phyloP scores from a whole-genome alignment of 2,329 filamentous ascomycete species.

The Penicillium sp. region DNA sequence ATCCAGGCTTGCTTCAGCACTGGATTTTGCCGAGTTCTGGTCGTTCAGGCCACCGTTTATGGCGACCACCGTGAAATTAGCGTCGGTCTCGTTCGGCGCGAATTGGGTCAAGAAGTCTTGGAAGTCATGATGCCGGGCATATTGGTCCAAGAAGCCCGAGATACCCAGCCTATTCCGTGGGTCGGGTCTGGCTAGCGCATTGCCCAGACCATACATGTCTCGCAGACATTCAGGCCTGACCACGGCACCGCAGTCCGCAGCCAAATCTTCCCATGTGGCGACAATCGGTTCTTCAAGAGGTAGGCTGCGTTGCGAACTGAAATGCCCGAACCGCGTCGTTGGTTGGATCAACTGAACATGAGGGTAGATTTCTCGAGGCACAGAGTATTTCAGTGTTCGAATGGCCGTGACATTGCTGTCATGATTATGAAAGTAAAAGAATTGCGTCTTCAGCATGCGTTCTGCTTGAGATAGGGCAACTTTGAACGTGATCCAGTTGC shows the following conservation, averaged over 20 bases:
- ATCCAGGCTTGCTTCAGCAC: conserved; percentile 62
- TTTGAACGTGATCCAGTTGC: conserved; percentile 61
- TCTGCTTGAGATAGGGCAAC: conserved; percentile 47
- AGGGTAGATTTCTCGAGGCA: conserved; percentile 54
- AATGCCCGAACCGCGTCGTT: conserved; percentile 60
- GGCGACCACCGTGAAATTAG: conserved; percentile 56
- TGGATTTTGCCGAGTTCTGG: conserved; percentile 44
- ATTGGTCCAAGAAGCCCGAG: conserved; percentile 51
- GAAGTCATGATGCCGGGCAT: conserved; percentile 55
- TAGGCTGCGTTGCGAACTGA: conserved; percentile 43
- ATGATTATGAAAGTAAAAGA: conserved; percentile 55
- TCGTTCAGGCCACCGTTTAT: conserved; percentile 57
- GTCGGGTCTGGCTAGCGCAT: conserved; percentile 30
- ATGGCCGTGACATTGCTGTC: conserved; percentile 47
- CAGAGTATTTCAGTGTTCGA: conserved; percentile 59
- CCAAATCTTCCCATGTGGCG: conserved; percentile 19
- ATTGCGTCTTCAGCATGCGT: conserved; percentile 56
- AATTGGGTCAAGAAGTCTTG: conserved; percentile 56
- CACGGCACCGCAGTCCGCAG: conserved; percentile 38
- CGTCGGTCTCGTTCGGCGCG: conserved; percentile 50
- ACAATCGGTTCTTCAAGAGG: conserved; percentile 23
- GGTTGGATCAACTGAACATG: conserved; percentile 64
- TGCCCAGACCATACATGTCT: conserved; percentile 48
- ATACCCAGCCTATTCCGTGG: conserved; percentile 44
- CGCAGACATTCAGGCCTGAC: conserved; percentile 52